These are phyloP conservation scores for Ustilago hordei DNA, from an alignment of 1,284 basidiomycete genomes.

Conservation along the genomic window DNA sequence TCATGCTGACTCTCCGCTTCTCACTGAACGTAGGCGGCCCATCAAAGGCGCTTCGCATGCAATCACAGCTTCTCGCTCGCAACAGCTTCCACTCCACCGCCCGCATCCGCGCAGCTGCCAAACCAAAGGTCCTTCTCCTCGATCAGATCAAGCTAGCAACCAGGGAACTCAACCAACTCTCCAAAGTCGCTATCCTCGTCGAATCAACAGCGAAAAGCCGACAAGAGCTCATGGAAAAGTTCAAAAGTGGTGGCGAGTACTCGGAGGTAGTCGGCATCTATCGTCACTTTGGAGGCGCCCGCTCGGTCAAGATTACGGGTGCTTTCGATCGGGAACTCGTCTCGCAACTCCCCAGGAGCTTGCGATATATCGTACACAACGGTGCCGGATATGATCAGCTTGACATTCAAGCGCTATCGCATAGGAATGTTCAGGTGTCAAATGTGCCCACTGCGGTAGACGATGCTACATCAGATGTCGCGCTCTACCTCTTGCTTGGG, in stretches of 20 bases:
- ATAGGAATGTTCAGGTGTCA: slow-evolving; percentile 53
- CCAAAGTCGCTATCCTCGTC: slow-evolving; percentile 39
- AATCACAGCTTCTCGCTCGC: neutral
- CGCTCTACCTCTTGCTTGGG: slow-evolving; percentile 61
- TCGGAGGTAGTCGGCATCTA: slow-evolving; percentile 81
- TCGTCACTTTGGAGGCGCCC: slow-evolving; percentile 75
- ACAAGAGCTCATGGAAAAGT: slow-evolving; percentile 46
- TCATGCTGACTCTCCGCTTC: slow-evolving; percentile 6
- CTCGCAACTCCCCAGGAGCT: slow-evolving; percentile 37
- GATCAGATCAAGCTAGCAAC: slow-evolving; percentile 59
- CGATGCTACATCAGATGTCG: slow-evolving; percentile 63
- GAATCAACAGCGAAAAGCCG: slow-evolving; percentile 38
- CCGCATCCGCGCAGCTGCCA: slow-evolving; percentile 8
- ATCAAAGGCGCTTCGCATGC: neutral
- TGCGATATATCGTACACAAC: slow-evolving; percentile 63
- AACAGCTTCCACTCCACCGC: slow-evolving; percentile 18
- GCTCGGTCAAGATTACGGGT: slow-evolving; percentile 57
- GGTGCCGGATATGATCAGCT: slow-evolving; percentile 67
- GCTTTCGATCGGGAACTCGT: slow-evolving; percentile 61
- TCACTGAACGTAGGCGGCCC: slow-evolving; percentile 1
- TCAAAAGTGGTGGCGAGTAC: slow-evolving; percentile 72
- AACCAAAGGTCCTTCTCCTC: slow-evolving; percentile 58
- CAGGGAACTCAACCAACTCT: slow-evolving; percentile 47
- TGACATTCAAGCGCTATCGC: slow-evolving; percentile 50
- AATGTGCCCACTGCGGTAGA: slow-evolving; percentile 64